Conservation (phyloP, 176 grass and related monocot species). For the Thalia dealbata region DNA sequence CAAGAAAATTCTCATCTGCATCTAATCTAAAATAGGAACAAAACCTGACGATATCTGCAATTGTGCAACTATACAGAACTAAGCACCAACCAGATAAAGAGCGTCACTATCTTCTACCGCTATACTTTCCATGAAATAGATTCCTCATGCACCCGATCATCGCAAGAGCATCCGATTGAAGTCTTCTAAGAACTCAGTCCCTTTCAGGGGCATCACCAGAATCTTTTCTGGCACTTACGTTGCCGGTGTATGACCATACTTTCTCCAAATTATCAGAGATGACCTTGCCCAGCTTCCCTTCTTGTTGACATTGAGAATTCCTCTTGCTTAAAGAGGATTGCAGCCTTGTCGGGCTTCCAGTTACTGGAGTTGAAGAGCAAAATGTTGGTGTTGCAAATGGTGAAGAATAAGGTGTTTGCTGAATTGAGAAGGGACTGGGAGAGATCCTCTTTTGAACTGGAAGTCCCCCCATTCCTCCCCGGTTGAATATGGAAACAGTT, state of each 20-base stretch:
- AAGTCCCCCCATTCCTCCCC: slow-evolving; percentile 34
- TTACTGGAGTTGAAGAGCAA: slow-evolving; percentile 63
- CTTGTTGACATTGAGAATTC: slow-evolving; percentile 23
- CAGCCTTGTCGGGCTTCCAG: slow-evolving; percentile 53
- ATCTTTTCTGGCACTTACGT: slow-evolving; percentile 75
- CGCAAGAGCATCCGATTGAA: too few relatives aligned
- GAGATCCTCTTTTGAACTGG: slow-evolving; percentile 91
- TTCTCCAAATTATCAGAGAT: slow-evolving; percentile 59
- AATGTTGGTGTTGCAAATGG: slow-evolving; percentile 87
- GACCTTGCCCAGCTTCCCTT: slow-evolving; percentile 35
- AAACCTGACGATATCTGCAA: slow-evolving; percentile 11
- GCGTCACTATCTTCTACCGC: not conserved
- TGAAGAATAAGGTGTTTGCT: slow-evolving; percentile 72
- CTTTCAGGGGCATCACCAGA: slow-evolving; percentile 74
- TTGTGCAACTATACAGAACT: not conserved
- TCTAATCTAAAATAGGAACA: not conserved
- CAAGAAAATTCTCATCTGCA: not conserved
- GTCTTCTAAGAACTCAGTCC: slow-evolving; percentile 28
- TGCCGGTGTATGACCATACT: slow-evolving; percentile 74
- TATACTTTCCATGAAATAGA: not conserved
- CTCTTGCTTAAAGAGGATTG: slow-evolving; percentile 43
- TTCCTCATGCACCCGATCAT: not conserved
- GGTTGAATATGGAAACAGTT: slow-evolving; percentile 65
- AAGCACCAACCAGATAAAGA: not conserved
- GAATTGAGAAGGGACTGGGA: slow-evolving; percentile 81